phyloP scores from a whole-genome alignment of 2,329 filamentous ascomycete genomes.

The Colletotrichum tropicicola region DNA sequence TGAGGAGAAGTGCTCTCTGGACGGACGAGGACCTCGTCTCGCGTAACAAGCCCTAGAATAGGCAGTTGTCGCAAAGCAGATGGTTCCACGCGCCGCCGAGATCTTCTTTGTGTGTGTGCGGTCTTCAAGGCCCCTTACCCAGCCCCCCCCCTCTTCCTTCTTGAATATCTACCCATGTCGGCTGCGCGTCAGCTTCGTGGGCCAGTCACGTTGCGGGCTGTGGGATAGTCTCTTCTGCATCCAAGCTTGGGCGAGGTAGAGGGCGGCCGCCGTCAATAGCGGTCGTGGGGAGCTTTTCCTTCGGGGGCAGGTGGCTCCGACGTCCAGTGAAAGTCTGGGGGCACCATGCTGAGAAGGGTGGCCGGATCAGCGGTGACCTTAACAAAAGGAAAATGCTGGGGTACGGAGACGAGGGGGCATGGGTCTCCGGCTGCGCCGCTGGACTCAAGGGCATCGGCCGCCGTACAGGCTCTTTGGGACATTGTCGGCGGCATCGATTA shows the following conservation, averaged over 20 bases:
- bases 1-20: not conserved
- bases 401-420: not conserved
- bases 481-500: not conserved
- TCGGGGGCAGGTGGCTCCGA: not conserved
- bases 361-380: not conserved
- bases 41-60: not conserved
- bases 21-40: not conserved
- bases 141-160: not conserved
- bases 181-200: conserved; percentile 16
- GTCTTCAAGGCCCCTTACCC: not conserved
- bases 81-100: not conserved
- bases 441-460: not conserved
- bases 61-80: not conserved
- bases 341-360: not conserved
- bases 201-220: not conserved
- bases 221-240: not conserved
- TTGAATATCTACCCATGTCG: not conserved
- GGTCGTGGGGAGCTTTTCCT: not conserved
- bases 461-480: not conserved
- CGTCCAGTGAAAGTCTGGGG: not conserved
- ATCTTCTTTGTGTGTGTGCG: too few relatives aligned
- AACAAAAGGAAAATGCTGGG: not conserved
- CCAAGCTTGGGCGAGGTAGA: not conserved
- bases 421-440: not conserved
- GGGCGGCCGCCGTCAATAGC: not conserved